Evolutionary conservation across 805 yeast genomes (phyloP).

Genomic region (Lipomyces yamanashiensis): DNA sequence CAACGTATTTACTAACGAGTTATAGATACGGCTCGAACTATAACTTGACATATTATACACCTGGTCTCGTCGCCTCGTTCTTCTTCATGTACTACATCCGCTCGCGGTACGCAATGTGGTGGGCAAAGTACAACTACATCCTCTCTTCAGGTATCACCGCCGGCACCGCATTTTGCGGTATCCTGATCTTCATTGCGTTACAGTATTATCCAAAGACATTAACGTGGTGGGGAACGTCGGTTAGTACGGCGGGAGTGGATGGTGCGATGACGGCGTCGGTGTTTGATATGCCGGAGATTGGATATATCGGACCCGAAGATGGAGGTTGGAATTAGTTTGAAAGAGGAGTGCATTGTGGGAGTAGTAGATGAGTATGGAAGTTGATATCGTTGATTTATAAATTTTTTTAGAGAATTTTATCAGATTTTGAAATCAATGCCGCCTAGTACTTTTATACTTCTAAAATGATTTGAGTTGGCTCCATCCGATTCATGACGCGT

Average conservation of each 20-base stretch:
- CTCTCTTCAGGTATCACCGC: conserved; percentile 67
- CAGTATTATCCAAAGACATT: conserved; percentile 49
- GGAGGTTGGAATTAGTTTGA: conserved; percentile 18
- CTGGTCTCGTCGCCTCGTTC: conserved; percentile 66
- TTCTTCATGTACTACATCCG: conserved; percentile 62
- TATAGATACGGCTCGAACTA: conserved; percentile 46
- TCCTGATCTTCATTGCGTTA: conserved; percentile 59
- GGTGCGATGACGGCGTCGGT: conserved; percentile 4
- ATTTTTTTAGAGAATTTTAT: too few relatives aligned
- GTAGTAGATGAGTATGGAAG: too few relatives aligned
- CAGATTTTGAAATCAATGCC: too few relatives aligned
- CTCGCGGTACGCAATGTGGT: conserved; percentile 63
- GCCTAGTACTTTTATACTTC: too few relatives aligned
- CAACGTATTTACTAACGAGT: too few relatives aligned
- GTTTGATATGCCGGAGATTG: conserved; percentile 10
- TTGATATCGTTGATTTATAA: too few relatives aligned
- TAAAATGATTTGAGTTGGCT: too few relatives aligned
- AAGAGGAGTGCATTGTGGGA: too few relatives aligned
- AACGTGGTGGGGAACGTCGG: conserved; percentile 69
- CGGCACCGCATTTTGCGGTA: conserved; percentile 66
- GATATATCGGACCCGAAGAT: conserved; percentile 20
- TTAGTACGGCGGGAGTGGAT: conserved; percentile 22
- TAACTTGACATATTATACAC: conserved; percentile 74
- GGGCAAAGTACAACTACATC: conserved; percentile 74
- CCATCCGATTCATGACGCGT: too few relatives aligned